Base-by-base conservation (phyloP, 345 rosid genomes). In the Sapria himalayana region DNA sequence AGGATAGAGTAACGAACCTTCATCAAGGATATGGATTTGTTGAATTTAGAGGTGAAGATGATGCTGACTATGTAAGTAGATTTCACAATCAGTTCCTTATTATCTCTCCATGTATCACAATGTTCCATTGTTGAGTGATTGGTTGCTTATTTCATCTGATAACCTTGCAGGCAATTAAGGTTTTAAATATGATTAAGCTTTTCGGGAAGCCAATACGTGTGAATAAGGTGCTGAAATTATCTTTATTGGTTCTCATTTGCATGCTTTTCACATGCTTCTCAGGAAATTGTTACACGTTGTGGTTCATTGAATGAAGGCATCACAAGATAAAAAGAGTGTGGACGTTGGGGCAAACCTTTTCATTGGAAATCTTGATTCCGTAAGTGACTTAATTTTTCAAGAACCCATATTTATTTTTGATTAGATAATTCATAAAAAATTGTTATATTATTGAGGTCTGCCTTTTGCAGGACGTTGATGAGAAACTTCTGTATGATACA, bases 311-410 rank as follows among this genome's bases (percentile, higher is more conserved):
- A 38, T 55, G 42, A 56, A 89, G 98, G 93, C 95, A 6, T 70
- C 99, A 15, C 99, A 89, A 74, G 99, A 89, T 65, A 89, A 89
- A 61, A 89, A 89, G 71, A 89, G 92, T 50, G 61, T 84, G 68
- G 99, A 89, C 45, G 95, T 89, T 22, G 95, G 99, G 38, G 99
- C 99, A 22, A 89, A 89, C 56, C 92, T 89, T 45, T 89, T 89
- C 54, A 89, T 84, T 22, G 95, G 95, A 37, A 89, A 89, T 62
- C 91, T 89, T 52, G 98, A 89, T 45, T 84, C 98, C 9, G 95
- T 89, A 55, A 73, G 92, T 61, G 33, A 19, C 45, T 51, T 45
- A 2, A 1, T 32, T 45, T 33, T 34, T 0, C 19, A 15, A 5
- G 20, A 40, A n/a, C n/a, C n/a, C n/a, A n/a, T n/a, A n/a, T n/a